phyloP scores from a whole-genome alignment of 768 basidiomycete species.

The Russula sp. region DNA sequence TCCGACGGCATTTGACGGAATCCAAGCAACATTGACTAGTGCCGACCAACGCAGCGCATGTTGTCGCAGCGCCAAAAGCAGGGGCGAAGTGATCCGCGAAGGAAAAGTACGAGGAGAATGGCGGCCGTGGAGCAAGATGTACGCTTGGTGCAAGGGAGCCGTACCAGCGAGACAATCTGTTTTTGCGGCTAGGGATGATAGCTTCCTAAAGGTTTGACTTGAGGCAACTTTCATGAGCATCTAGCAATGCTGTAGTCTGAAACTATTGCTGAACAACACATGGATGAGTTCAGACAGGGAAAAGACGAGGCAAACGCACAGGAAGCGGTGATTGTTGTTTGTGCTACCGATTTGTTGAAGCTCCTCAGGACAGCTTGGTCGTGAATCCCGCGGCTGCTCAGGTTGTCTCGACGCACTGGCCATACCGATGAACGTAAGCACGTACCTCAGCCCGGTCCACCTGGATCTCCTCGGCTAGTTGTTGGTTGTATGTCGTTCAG shows the following conservation, averaged over 20 bases:
- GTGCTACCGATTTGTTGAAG: background rate
- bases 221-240: background rate
- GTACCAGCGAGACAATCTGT: slow-evolving; percentile 15
- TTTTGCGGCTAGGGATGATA: background rate
- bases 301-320: background rate
- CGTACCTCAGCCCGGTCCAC: background rate
- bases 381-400: background rate
- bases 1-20: slow-evolving; percentile 23
- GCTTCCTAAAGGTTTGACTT: background rate
- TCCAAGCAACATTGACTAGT: slow-evolving; percentile 58
- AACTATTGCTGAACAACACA: background rate
- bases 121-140: slow-evolving; percentile 17
- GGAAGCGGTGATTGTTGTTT: background rate
- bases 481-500: background rate
- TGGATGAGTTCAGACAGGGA: background rate
- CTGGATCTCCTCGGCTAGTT: background rate
- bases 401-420: background rate
- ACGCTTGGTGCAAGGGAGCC: slow-evolving; percentile 17
- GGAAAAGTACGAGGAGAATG: slow-evolving; percentile 19
- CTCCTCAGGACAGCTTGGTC: background rate
- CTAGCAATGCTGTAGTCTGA: background rate
- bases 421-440: background rate
- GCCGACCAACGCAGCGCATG: slow-evolving; percentile 44
- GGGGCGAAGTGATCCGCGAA: slow-evolving; percentile 26
- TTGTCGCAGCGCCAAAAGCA: slow-evolving; percentile 47